phyloP scores from a whole-genome alignment of 176 grass and related monocot species.

The Triticum turgidum region DNA sequence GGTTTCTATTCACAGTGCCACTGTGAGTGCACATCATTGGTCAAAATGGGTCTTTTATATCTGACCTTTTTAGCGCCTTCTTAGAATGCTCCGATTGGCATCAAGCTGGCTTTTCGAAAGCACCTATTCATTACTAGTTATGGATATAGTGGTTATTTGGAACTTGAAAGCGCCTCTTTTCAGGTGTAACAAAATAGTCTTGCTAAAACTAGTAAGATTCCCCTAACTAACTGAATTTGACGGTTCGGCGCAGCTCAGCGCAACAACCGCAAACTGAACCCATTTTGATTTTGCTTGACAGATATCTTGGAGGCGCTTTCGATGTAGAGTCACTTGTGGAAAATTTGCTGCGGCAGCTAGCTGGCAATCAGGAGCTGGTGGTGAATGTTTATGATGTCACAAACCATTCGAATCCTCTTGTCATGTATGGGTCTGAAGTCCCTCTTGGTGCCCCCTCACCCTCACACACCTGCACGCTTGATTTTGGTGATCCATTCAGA shows the following conservation, averaged over 20 bases:
- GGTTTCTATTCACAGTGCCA: background rate
- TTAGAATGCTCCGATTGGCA: background rate
- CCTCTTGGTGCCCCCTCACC: constrained; percentile 56
- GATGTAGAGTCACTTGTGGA: constrained; percentile 98
- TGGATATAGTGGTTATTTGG: background rate
- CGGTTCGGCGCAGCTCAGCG: background rate
- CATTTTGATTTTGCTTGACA: constrained; percentile 22
- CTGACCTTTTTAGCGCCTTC: background rate
- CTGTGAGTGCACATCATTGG: background rate
- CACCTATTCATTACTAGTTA: background rate
- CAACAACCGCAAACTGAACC: background rate
- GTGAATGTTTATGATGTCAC: constrained; percentile 98
- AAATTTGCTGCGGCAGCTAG: constrained; percentile 84
- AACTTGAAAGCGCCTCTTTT: constrained; percentile 1
- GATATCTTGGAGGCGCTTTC: constrained; percentile 94
- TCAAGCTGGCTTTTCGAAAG: background rate
- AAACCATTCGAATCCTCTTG: constrained; percentile 69
- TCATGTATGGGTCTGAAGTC: constrained; percentile 92
- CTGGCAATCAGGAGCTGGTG: constrained; percentile 91
- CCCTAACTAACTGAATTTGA: background rate
- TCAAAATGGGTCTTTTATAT: background rate
- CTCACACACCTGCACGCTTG: constrained; percentile 67
- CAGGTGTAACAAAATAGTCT: background rate
- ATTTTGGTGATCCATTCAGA: constrained; percentile 93
- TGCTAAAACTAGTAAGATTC: background rate